Conservation (phyloP, 495 filamentous ascomycete genomes). For the Neurospora sp. region DNA sequence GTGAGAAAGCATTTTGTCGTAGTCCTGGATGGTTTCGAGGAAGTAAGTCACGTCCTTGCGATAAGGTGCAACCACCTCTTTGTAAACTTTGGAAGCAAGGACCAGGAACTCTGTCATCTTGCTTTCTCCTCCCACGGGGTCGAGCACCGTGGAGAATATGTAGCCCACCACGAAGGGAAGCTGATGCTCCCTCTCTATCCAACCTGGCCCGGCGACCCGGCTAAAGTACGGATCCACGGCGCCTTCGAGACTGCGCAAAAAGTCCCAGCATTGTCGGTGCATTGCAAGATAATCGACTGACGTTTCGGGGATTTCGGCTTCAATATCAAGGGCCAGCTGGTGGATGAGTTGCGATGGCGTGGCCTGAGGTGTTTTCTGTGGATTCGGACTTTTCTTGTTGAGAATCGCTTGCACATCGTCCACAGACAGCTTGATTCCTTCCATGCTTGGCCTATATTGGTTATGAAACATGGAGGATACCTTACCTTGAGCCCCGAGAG, state of each 20-base stretch:
- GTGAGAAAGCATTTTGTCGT: background rate
- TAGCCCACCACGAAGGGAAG: background rate
- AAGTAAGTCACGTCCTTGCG: background rate
- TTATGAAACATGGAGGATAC: background rate
- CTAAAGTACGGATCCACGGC: background rate
- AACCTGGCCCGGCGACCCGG: background rate
- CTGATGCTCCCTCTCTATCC: conserved; percentile 1
- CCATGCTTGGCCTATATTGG: background rate
- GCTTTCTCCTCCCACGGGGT: background rate
- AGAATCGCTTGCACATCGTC: background rate
- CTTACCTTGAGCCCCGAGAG: background rate
- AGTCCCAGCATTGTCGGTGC: background rate
- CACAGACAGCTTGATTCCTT: background rate
- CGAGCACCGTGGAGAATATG: background rate
- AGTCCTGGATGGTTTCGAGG: background rate
- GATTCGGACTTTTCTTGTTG: background rate
- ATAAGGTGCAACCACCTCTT: background rate
- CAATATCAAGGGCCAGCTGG: background rate
- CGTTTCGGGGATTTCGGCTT: background rate
- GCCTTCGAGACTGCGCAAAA: background rate
- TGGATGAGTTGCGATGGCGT: background rate
- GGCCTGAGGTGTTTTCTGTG: background rate
- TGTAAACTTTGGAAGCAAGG: background rate
- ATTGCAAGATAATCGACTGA: background rate
- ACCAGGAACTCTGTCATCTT: background rate